Evolutionary conservation across 2,329 filamentous ascomycete genomes (phyloP).

Genomic region (Cladophialophora carrionii): DNA sequence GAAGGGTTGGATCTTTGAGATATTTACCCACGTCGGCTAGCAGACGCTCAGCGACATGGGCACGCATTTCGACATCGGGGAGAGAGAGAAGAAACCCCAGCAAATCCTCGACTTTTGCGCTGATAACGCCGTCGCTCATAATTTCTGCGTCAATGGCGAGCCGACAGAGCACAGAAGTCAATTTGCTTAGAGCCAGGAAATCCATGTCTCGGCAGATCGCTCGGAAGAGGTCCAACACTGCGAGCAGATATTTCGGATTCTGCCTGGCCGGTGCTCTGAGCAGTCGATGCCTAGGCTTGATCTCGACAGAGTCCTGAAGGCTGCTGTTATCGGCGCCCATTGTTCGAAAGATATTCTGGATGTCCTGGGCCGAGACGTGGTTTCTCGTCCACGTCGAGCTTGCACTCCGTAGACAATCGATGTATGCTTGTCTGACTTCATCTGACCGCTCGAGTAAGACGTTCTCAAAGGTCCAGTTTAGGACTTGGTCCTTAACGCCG

Average conservation of each 20-base stretch:
- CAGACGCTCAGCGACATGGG: constrained; percentile 32
- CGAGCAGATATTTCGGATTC: constrained; percentile 32
- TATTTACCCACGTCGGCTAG: constrained; percentile 30
- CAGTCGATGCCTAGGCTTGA: constrained; percentile 26
- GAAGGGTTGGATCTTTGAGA: constrained; percentile 46
- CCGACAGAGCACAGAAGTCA: constrained; percentile 35
- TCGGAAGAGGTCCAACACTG: constrained; percentile 30
- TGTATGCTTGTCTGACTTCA: constrained; percentile 64
- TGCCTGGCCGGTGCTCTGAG: constrained; percentile 14
- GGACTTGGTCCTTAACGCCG: constrained; percentile 64
- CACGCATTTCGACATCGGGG: constrained; percentile 21
- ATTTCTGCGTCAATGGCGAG: constrained; percentile 32
- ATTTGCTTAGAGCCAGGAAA: constrained; percentile 33
- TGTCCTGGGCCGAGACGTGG: constrained; percentile 30
- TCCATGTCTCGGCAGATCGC: constrained; percentile 35
- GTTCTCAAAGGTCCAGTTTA: constrained; percentile 62
- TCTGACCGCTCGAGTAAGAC: constrained; percentile 55
- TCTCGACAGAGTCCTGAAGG: constrained; percentile 25
- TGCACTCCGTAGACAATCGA: constrained; percentile 55
- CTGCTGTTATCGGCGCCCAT: constrained; percentile 33
- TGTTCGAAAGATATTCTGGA: constrained; percentile 30
- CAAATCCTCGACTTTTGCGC: constrained; percentile 29
- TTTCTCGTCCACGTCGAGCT: constrained; percentile 41
- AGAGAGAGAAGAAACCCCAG: constrained; percentile 30
- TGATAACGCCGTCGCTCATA: constrained; percentile 32